Percentiles rank a stretch among this genome's conserved stretches.
These are phyloP conservation scores for Sclerospora graminicola DNA, from an alignment of 352 stramenopile genomes.

Conservation along the genomic window DNA sequence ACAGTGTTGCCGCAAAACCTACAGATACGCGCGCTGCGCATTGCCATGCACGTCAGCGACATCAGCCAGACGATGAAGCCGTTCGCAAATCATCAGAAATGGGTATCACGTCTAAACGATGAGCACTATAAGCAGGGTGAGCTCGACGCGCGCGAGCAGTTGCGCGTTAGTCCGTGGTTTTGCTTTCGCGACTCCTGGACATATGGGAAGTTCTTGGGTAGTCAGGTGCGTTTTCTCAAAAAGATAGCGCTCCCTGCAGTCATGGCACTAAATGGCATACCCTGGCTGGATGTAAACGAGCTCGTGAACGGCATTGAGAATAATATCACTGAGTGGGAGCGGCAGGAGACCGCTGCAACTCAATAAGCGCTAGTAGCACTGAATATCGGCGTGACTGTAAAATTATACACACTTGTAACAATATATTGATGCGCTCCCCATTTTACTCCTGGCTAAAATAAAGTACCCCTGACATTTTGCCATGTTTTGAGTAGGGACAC, in stretches of 20 bases:
- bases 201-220: slow-evolving; percentile 34
- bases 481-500: too few species aligned
- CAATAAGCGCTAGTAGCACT: slow-evolving; percentile 16
- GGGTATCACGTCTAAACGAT: slow-evolving; percentile 59
- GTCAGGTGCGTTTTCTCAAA: slow-evolving; percentile 52
- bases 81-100: slow-evolving; percentile 62
- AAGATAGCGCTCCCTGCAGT: slow-evolving; percentile 46
- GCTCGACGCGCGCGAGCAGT: slow-evolving; percentile 34
- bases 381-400: slow-evolving; percentile 21
- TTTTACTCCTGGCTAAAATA: too few species aligned
- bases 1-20: slow-evolving; percentile 32
- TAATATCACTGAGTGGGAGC: slow-evolving; percentile 49
- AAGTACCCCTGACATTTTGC: too few species aligned
- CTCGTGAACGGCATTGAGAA: slow-evolving; percentile 45
- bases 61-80: slow-evolving; percentile 82
- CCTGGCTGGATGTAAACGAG: slow-evolving; percentile 41
- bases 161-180: slow-evolving; percentile 31
- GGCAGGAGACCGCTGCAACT: slow-evolving; percentile 12
- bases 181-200: slow-evolving; percentile 48
- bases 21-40: slow-evolving; percentile 42
- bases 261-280: slow-evolving; percentile 45
- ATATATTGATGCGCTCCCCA: slow-evolving; percentile 6
- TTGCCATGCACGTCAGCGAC: slow-evolving; percentile 74
- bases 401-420: slow-evolving; percentile 28
- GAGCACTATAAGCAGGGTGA: slow-evolving; percentile 67